Percentiles rank a stretch among this genome's conserved stretches.
These are phyloP conservation scores for Colletotrichum eremochloae DNA, from an alignment of 2,329 filamentous ascomycete species.

Conservation along the genomic window DNA sequence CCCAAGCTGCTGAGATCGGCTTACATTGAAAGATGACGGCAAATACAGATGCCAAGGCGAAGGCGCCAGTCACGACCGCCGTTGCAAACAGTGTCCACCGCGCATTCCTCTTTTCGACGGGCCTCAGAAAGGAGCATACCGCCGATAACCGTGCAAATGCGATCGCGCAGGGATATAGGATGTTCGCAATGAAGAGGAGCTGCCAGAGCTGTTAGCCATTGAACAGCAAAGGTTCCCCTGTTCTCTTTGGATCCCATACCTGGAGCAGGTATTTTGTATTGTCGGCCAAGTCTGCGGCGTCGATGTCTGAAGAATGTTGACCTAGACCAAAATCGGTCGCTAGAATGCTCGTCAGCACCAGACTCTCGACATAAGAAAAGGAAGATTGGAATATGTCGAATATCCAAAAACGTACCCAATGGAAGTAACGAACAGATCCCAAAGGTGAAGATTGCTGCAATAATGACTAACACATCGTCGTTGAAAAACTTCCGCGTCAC, in stretches of 20 bases:
- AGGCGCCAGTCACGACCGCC: constrained; percentile 4
- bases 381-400: too few relatives aligned
- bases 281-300: neutral
- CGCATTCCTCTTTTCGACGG: constrained; percentile 1
- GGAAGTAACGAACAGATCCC: constrained; percentile 33
- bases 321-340: constrained; percentile 35
- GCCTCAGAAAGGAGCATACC: constrained; percentile 22
- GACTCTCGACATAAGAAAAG: neutral
- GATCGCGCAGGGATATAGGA: constrained; percentile 29
- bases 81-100: constrained; percentile 14
- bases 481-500: constrained; percentile 35
- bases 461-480: constrained; percentile 38
- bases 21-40: constrained; percentile 35
- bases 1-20: constrained; percentile 46
- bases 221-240: neutral
- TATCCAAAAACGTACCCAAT: constrained; percentile 10
- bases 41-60: constrained; percentile 19
- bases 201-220: neutral
- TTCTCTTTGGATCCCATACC: neutral
- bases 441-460: constrained; percentile 38
- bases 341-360: neutral
- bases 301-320: constrained; percentile 32
- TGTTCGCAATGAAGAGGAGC: constrained; percentile 35
- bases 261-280: constrained; percentile 24
- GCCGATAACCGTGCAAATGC: constrained; percentile 31